phyloP scores from a whole-genome alignment of 352 stramenopile species.

The Globisporangium ultimum region DNA sequence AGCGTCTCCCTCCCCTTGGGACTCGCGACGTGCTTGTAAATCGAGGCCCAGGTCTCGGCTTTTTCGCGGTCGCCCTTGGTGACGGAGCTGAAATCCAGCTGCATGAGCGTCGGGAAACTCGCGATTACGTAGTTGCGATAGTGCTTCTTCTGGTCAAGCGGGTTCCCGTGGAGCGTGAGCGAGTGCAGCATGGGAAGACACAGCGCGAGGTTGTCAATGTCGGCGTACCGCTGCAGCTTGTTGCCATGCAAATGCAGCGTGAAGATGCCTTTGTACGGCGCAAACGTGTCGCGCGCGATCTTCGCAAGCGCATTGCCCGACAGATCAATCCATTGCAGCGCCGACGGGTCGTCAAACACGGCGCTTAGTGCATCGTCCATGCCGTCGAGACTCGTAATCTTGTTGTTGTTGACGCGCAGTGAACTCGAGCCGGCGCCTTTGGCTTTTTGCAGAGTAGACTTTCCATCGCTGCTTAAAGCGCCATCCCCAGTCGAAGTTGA shows the following conservation, averaged over 20 bases:
- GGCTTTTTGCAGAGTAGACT: not conserved
- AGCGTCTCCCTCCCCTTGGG: not conserved
- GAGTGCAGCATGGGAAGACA: slow-evolving; percentile 52
- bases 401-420: slow-evolving; percentile 66
- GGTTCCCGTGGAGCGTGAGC: slow-evolving; percentile 80
- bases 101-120: slow-evolving; percentile 52
- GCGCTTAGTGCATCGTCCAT: slow-evolving; percentile 43
- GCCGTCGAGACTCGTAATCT: slow-evolving; percentile 41
- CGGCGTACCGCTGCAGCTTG: slow-evolving; percentile 48
- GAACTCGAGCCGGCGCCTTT: slow-evolving; percentile 23
- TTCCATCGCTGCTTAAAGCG: slow-evolving; percentile 13
- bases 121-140: slow-evolving; percentile 83
- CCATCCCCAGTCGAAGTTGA: not conserved
- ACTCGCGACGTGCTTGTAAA: slow-evolving; percentile 53
- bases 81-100: slow-evolving; percentile 77
- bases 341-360: slow-evolving; percentile 45
- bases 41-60: slow-evolving; percentile 62
- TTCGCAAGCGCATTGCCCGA: slow-evolving; percentile 44
- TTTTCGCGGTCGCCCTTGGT: slow-evolving; percentile 62
- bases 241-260: slow-evolving; percentile 82
- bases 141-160: slow-evolving; percentile 84
- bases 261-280: slow-evolving; percentile 44
- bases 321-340: slow-evolving; percentile 65
- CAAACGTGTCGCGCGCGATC: slow-evolving; percentile 36
- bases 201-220: slow-evolving; percentile 49